Evolutionary conservation across 2,329 filamentous ascomycete genomes (phyloP), one percentile per base, ranked within the genome.

Genomic region (Fusarium virguliforme): DNA sequence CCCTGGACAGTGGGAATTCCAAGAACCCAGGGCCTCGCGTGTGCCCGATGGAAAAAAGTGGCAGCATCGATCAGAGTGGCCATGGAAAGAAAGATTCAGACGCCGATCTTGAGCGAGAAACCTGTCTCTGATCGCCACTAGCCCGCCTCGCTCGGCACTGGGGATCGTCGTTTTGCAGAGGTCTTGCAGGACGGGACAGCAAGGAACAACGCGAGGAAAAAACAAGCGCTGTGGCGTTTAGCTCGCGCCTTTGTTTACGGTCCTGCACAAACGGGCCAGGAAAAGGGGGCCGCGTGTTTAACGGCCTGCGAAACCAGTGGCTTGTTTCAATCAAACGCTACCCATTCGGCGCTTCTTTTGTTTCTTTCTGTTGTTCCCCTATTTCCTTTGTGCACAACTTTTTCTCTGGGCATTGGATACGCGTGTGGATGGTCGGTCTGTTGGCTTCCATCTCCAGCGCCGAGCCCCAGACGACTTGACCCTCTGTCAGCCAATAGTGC

Each of bases 321-420:
- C 43, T 48, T 48, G 43, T 48, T 48, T 48, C 43, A 48, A 48
- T 48, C 43, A 30, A 48, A 48, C 43, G 43, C 43, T 48, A 48
- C 43, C 15, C 15, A 9, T 30, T 48, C 43, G 43, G 43, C 26
- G 43, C 26, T 18, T 48, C 26, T 48, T 48, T 5, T n/a, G n/a
- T 48, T 48, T 48, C 43, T 30, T 48, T 30, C 3, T 30, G 26
- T 12, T 18, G 26, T 30, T 18, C 30, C 43, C 28, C 43, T 26
- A 30, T 10, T 48, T 48, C n/a, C 26, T 30, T 18, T 18, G 43
- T 48, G 43, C 43, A 48, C 28, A 30, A 30, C 28, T 30, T 48
- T 48, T 30, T 15, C 43, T 30, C 43, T 18, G 18, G 10, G 43
- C 43, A 48, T 48, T 30, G 28, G 43, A 30, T 48, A 18, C 18